A percentile compares a stretch with the other conserved stretches of the same genome.
Evolutionary conservation across 768 basidiomycete species (phyloP).

Genomic region (Leccinum barrowsii): DNA sequence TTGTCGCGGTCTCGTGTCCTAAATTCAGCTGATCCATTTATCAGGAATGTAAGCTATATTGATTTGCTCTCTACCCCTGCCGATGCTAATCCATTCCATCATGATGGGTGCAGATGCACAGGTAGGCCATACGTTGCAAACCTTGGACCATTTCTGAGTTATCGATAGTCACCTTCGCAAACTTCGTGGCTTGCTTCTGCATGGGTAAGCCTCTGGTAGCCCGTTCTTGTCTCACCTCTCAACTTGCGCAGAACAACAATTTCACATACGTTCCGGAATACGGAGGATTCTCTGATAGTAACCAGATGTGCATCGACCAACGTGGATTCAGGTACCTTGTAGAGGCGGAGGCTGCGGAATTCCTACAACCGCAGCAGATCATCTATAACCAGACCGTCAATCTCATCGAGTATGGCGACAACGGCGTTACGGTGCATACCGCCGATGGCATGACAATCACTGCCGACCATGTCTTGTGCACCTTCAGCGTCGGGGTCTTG

Average conservation of each 20-base stretch:
- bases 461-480: conserved; percentile 60
- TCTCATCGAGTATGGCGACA: conserved; percentile 41
- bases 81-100: neutral
- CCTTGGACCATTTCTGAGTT: conserved; percentile 19
- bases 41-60: conserved; percentile 28
- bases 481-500: conserved; percentile 68
- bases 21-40: conserved; percentile 1
- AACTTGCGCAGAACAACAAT: conserved; percentile 50
- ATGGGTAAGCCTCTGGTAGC: conserved; percentile 42
- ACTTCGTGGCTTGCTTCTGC: conserved; percentile 62
- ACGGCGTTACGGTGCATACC: conserved; percentile 47
- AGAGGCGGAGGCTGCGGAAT: conserved; percentile 55
- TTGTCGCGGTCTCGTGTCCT: neutral
- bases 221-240: neutral
- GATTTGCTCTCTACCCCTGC: neutral
- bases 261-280: conserved; percentile 49
- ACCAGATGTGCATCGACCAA: conserved; percentile 54
- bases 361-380: conserved; percentile 46
- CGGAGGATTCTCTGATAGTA: conserved; percentile 57
- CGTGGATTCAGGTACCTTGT: conserved; percentile 59
- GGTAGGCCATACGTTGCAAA: conserved; percentile 9
- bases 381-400: conserved; percentile 50
- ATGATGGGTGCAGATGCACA: conserved; percentile 21
- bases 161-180: conserved; percentile 55
- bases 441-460: conserved; percentile 39